A percentile compares a stretch with the other conserved stretches of the same genome.
Evolutionary conservation across 1,139 yeast species (phyloP).

Genomic region (Debaryomycetaceae sp.): DNA sequence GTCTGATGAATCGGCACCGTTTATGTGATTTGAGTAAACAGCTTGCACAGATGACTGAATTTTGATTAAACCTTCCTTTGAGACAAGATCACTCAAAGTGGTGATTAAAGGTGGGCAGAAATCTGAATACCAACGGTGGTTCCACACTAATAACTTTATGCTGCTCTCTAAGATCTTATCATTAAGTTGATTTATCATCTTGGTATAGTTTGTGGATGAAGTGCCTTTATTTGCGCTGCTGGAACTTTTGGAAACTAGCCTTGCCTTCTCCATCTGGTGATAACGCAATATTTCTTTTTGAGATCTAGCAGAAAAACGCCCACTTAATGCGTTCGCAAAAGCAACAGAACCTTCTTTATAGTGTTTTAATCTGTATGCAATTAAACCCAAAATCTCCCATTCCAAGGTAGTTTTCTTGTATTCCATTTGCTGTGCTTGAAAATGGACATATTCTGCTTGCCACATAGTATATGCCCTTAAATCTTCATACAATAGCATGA

Average conservation of each 20-base stretch:
- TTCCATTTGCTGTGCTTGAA: conserved; percentile 68
- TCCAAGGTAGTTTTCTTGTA: conserved; percentile 80
- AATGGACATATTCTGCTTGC: conserved; percentile 77
- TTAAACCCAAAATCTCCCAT: conserved; percentile 89
- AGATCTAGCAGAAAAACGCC: conserved; percentile 79
- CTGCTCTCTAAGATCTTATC: conserved; percentile 65
- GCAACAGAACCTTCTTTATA: conserved; percentile 81
- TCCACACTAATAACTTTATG: conserved; percentile 85
- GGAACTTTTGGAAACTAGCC: conserved; percentile 30
- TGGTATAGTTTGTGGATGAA: conserved; percentile 27
- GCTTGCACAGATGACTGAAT: conserved; percentile 76
- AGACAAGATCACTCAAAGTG: conserved; percentile 58
- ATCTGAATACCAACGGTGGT: conserved; percentile 95
- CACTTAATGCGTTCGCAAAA: conserved; percentile 70
- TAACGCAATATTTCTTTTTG: conserved; percentile 71
- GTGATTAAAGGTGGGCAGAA: conserved; percentile 67
- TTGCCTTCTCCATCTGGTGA: conserved; percentile 50
- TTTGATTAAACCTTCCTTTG: conserved; percentile 75
- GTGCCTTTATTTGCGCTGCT: conserved; percentile 15
- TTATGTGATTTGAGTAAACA: conserved; percentile 47
- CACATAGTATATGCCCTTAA: conserved; percentile 81
- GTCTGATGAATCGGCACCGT: conserved; percentile 12
- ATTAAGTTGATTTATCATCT: conserved; percentile 48
- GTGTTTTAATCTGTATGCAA: conserved; percentile 77
- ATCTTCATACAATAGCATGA: conserved; percentile 85